A percentile compares a stretch with the other conserved stretches of the same genome.
phyloP scores from a whole-genome alignment of 2,329 filamentous ascomycete species.

The Trichoderma afroharzianum region DNA sequence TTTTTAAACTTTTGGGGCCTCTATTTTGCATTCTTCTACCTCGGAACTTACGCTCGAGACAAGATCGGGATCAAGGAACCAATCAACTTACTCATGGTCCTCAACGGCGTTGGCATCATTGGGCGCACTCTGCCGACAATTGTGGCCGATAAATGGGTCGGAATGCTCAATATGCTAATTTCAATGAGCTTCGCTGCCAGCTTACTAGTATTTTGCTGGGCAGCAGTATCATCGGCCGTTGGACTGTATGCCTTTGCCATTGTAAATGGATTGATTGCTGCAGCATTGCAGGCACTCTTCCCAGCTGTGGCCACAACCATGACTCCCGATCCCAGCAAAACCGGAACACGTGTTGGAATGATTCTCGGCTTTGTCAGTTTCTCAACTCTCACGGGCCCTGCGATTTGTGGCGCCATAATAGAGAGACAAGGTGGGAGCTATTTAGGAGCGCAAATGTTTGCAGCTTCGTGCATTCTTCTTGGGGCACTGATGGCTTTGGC shows the following conservation, averaged over 20 bases:
- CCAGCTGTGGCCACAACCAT: neutral
- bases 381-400: neutral
- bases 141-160: neutral
- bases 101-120: conserved; percentile 47
- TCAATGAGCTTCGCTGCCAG: neutral
- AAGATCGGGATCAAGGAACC: neutral
- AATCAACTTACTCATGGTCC: conserved; percentile 32
- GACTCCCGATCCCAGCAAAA: neutral
- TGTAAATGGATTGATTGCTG: neutral
- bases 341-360: neutral
- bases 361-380: neutral
- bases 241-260: neutral
- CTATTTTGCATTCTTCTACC: neutral
- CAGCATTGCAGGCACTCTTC: neutral
- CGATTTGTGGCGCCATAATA: neutral
- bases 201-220: neutral
- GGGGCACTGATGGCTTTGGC: neutral
- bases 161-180: conserved; percentile 9
- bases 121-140: conserved; percentile 7
- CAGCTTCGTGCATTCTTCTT: neutral
- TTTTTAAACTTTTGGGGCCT: neutral
- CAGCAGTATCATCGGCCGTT: neutral
- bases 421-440: neutral
- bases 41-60: neutral
- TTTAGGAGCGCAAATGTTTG: neutral